These are phyloP conservation scores for Teratosphaeria epicoccoides DNA, from an alignment of 2,329 filamentous ascomycete genomes.

Conservation along the genomic window DNA sequence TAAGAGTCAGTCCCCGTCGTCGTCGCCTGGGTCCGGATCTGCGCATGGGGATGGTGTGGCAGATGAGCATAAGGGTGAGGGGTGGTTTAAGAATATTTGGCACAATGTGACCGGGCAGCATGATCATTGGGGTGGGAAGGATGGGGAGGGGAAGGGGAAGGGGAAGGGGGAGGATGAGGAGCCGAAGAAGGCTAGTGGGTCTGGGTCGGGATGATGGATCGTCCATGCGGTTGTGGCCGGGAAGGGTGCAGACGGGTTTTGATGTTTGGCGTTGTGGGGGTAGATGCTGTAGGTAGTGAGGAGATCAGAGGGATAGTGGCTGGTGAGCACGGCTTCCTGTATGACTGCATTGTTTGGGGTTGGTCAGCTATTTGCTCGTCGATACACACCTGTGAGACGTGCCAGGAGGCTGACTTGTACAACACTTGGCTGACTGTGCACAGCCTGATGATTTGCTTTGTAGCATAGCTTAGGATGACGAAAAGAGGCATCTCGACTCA, in stretches of 20 bases:
- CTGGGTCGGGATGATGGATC: conserved; percentile 14
- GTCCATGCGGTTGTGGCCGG: neutral
- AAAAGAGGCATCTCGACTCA: neutral
- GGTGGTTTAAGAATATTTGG: conserved; percentile 89
- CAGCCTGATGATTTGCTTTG: neutral
- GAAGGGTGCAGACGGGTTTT: neutral
- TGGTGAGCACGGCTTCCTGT: neutral
- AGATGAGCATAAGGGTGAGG: conserved; percentile 63
- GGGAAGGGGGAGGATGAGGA: conserved; percentile 17
- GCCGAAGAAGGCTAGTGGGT: conserved; percentile 28
- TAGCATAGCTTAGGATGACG: neutral
- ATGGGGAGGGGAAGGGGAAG: conserved; percentile 8
- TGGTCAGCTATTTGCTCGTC: neutral
- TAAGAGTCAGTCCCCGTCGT: conserved; percentile 9
- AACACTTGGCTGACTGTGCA: neutral
- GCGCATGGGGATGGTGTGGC: conserved; percentile 2
- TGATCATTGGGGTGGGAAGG: conserved; percentile 14
- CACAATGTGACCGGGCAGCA: conserved; percentile 76
- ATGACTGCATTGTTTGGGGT: neutral
- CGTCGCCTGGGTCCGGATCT: neutral
- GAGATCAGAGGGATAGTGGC: neutral
- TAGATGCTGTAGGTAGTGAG: neutral
- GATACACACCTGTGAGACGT: neutral
- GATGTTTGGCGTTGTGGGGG: neutral
- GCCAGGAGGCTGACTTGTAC: neutral